Evolutionary conservation across 139 green algal genomes (phyloP).

Genomic region (Mesotaenium endlicherianum): DNA sequence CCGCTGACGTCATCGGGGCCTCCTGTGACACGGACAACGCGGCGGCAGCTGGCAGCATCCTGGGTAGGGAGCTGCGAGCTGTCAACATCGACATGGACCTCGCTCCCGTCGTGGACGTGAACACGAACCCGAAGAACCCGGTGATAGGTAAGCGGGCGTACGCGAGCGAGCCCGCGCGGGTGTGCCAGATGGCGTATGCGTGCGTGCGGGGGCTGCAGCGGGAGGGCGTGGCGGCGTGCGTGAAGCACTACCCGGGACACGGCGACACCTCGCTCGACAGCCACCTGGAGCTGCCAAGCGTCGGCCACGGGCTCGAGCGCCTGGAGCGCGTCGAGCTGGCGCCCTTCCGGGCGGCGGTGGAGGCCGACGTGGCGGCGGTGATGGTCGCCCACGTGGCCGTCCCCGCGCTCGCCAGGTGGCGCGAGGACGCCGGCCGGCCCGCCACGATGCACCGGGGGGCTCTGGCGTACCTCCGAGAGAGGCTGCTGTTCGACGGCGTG

Average conservation of each 20-base stretch:
- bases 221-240: slow-evolving; percentile 58
- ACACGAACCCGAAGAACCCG: slow-evolving; percentile 60
- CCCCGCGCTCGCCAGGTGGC: slow-evolving; percentile 35
- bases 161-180: slow-evolving; percentile 21
- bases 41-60: slow-evolving; percentile 14
- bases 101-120: slow-evolving; percentile 59
- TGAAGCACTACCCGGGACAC: slow-evolving; percentile 62
- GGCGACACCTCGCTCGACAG: slow-evolving; percentile 57
- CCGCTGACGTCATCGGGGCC: slow-evolving; percentile 33
- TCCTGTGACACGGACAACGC: background rate
- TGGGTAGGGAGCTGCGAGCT: slow-evolving; percentile 55
- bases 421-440: slow-evolving; percentile 18
- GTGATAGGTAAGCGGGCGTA: slow-evolving; percentile 56
- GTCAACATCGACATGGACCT: slow-evolving; percentile 61
- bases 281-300: slow-evolving; percentile 51
- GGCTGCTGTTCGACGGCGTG: slow-evolving; percentile 53
- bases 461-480: slow-evolving; percentile 40
- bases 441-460: slow-evolving; percentile 36
- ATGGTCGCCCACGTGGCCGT: slow-evolving; percentile 57
- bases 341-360: slow-evolving; percentile 44
- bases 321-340: slow-evolving; percentile 47
- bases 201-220: slow-evolving; percentile 46
- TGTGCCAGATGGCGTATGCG: slow-evolving; percentile 41
- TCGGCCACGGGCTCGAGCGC: slow-evolving; percentile 37
- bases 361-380: slow-evolving; percentile 55